Conservation (phyloP, 225 moss, liverwort and hornwort genomes). For the Pseudoscleropodium purum region DNA sequence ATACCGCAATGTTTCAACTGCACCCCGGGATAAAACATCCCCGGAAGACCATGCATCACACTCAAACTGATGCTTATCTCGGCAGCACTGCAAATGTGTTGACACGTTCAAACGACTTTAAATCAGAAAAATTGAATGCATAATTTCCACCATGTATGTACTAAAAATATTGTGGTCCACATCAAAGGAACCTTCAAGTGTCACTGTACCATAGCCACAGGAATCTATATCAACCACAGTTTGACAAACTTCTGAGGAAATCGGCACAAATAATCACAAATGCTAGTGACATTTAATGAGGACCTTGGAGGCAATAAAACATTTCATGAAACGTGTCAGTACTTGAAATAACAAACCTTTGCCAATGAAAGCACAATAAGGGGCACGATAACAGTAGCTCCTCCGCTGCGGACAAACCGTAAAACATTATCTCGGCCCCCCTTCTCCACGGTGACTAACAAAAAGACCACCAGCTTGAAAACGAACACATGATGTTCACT, state of each 20-base stretch:
- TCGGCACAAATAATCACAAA: background rate
- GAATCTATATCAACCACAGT: background rate
- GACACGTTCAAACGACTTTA: background rate
- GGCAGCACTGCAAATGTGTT: constrained; percentile 66
- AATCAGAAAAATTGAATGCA: background rate
- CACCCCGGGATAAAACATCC: constrained; percentile 61
- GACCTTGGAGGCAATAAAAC: background rate
- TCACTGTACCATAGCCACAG: background rate
- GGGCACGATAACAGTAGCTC: constrained; percentile 85
- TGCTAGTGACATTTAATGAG: background rate
- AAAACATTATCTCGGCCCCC: constrained; percentile 92
- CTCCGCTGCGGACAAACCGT: constrained; percentile 93
- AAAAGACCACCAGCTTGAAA: constrained; percentile 94
- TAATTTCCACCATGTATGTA: background rate
- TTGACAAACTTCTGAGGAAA: background rate
- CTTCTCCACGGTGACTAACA: constrained; percentile 71
- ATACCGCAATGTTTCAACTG: constrained; percentile 76
- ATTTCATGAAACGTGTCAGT: background rate
- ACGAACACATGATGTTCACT: constrained; percentile 95
- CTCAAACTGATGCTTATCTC: constrained; percentile 78
- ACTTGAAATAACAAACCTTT: constrained; percentile 39
- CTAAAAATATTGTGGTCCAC: background rate
- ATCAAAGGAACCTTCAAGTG: background rate
- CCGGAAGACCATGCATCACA: constrained; percentile 90
- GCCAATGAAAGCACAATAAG: constrained; percentile 82